Conservation (phyloP, 345 rosid species). For the Gossypium sturtianum region DNA sequence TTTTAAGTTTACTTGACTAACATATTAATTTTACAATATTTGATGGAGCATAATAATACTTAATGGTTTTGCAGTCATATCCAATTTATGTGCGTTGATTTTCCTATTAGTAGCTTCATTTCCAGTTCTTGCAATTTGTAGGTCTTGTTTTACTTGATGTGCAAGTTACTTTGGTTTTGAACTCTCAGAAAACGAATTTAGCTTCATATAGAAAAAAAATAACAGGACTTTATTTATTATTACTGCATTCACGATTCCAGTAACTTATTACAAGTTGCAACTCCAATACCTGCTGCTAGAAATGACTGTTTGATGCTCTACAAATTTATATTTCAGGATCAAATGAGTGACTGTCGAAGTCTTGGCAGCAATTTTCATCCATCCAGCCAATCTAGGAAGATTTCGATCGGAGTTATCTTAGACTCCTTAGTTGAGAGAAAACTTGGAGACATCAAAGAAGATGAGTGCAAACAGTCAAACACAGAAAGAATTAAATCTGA, state of each 20-base stretch:
- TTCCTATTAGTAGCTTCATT: background rate
- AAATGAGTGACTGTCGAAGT: slow-evolving; percentile 53
- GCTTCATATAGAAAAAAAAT: background rate
- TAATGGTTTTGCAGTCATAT: background rate
- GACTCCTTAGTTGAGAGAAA: slow-evolving; percentile 45
- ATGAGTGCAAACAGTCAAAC: slow-evolving; percentile 23
- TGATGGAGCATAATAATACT: background rate
- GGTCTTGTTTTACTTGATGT: background rate
- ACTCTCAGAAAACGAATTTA: background rate
- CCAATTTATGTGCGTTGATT: background rate
- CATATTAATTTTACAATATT: background rate
- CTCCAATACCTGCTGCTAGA: background rate
- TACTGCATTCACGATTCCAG: background rate
- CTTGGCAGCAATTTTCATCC: slow-evolving; percentile 47
- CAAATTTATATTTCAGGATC: slow-evolving; percentile 39
- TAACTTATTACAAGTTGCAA: background rate
- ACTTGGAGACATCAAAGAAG: slow-evolving; percentile 26
- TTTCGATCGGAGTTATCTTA: slow-evolving; percentile 66
- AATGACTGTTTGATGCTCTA: slow-evolving; percentile 1
- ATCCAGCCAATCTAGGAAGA: slow-evolving; percentile 71
- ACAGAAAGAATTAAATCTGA: slow-evolving; percentile 27
- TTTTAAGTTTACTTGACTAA: background rate
- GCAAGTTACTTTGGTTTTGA: background rate
- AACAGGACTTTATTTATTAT: background rate
- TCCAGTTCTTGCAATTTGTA: background rate